Base-by-base conservation (phyloP, 1,284 basidiomycete genomes). In the Phellopilus nigrolimitatus region DNA sequence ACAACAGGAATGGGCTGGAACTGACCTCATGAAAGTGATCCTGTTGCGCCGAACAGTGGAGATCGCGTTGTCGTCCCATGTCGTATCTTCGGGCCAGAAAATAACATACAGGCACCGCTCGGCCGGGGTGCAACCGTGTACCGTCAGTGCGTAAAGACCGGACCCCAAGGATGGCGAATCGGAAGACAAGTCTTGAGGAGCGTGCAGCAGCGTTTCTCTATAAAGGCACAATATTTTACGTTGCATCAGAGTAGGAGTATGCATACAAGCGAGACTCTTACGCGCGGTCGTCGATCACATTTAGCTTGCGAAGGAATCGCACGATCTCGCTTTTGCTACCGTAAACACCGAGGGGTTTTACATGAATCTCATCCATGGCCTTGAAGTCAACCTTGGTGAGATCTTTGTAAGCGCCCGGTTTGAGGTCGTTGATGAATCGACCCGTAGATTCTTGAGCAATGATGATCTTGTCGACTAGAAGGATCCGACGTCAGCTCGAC, bases 71-170 rank as follows among this genome's bases (percentile, higher is more conserved):
- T 81, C 77, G 25, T 76, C 64, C 81, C 82, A 84, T 0, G 80
- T 83, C 0, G 66, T 69, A 31, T 78, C 70, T 56, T 84, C 77
- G 0, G 80, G 81, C 80, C 81, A 84, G 52, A 78, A 81, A 3
- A 84, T 57, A 17, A 78, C 69, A 51, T 73, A 78, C 1, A 75
- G 39, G 21, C 67, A 61, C 33, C 66, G 46, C 8, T 43, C 51
- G 15, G 39, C 59, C 10, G 55, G 24, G 1, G 25, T 33, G 8
- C 50, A 49, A 13, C 54, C 19, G 13, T 52, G 36, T 12, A 31
- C 40, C 3, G 55, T 43, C 2, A 59, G 44, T 2, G 59, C 58
- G 50, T 82, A 82, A 8, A 82, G 60, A 4, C 79, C 79, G 12
- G 79, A 75, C 1, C 74, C 68, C 27, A 82, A 64, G 7, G 36